Evolutionary conservation across 2,329 filamentous ascomycete genomes (phyloP).

Genomic region (Cytospora piceae): DNA sequence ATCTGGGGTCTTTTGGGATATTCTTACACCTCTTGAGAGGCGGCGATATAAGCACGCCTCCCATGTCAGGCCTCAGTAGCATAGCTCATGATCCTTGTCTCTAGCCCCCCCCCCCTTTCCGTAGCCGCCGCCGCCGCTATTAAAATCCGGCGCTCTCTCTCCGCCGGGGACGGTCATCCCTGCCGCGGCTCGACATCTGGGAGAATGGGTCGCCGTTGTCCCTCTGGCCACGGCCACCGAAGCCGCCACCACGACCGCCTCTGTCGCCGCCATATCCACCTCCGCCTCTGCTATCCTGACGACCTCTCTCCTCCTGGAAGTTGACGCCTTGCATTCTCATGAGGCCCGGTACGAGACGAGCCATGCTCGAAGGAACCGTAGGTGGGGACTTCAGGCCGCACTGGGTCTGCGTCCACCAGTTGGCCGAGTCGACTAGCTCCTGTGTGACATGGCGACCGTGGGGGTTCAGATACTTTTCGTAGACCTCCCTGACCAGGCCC

Average conservation of each 20-base stretch:
- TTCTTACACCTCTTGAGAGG: conserved; percentile 1
- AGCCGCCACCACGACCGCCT: conserved; percentile 11
- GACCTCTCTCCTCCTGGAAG: conserved; percentile 30
- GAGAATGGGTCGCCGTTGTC: conserved; percentile 20
- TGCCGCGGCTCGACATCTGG: conserved; percentile 6
- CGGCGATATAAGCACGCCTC: background rate
- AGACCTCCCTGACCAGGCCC: conserved; percentile 51
- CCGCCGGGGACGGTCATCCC: conserved; percentile 6
- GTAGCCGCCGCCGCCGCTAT: background rate
- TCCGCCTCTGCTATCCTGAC: background rate
- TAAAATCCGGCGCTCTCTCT: conserved; percentile 20
- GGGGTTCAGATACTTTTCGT: conserved; percentile 59
- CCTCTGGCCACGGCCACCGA: conserved; percentile 4
- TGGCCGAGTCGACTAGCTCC: conserved; percentile 53
- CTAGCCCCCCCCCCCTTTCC: background rate
- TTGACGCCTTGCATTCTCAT: conserved; percentile 40
- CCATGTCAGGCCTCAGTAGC: conserved; percentile 3
- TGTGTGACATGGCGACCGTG: conserved; percentile 45
- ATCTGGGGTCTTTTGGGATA: background rate
- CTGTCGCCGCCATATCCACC: conserved; percentile 7
- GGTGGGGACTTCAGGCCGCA: conserved; percentile 59
- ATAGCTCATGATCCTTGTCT: background rate
- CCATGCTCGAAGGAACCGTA: conserved; percentile 35
- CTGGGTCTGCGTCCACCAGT: conserved; percentile 54
- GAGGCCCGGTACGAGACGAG: conserved; percentile 40